Evolutionary conservation across 805 yeast species (phyloP).

Genomic region (Kodamaea kaohsiungensis): DNA sequence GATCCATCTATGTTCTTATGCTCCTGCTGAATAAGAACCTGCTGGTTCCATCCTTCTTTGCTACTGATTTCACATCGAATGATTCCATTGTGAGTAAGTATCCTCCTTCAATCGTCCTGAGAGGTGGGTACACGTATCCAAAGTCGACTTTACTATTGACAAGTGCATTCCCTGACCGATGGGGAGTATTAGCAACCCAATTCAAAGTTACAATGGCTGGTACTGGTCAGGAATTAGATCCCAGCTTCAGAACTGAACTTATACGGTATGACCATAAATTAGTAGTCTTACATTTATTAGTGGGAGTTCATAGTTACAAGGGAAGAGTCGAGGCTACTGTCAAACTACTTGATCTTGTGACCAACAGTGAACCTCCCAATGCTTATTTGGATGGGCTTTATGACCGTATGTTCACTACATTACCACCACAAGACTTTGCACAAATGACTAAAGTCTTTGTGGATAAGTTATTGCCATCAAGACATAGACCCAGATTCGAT

Average conservation of each 20-base stretch:
- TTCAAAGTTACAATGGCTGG: background rate
- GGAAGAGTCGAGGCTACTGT: constrained; percentile 4
- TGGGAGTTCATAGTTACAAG: constrained; percentile 6
- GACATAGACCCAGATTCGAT: constrained; percentile 1
- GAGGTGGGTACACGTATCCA: background rate
- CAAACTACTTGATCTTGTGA: constrained; percentile 4
- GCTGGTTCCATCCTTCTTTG: background rate
- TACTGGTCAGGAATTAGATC: background rate
- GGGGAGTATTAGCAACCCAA: background rate
- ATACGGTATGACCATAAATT: constrained; percentile 1
- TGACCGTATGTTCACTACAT: constrained; percentile 1
- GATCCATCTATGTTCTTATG: background rate
- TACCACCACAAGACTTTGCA: constrained; percentile 2
- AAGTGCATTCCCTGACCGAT: background rate
- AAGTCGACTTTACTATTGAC: background rate
- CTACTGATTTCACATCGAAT: constrained; percentile 7
- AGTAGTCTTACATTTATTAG: constrained; percentile 1
- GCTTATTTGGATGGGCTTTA: constrained; percentile 2
- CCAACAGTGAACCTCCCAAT: background rate
- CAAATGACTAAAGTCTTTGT: background rate
- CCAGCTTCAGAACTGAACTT: background rate
- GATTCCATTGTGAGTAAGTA: background rate
- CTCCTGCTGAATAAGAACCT: constrained; percentile 2
- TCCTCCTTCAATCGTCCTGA: background rate
- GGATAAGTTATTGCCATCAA: constrained; percentile 5